Conservation (phyloP, 2,329 filamentous ascomycete species). For the Tolypocladium endophyticum region DNA sequence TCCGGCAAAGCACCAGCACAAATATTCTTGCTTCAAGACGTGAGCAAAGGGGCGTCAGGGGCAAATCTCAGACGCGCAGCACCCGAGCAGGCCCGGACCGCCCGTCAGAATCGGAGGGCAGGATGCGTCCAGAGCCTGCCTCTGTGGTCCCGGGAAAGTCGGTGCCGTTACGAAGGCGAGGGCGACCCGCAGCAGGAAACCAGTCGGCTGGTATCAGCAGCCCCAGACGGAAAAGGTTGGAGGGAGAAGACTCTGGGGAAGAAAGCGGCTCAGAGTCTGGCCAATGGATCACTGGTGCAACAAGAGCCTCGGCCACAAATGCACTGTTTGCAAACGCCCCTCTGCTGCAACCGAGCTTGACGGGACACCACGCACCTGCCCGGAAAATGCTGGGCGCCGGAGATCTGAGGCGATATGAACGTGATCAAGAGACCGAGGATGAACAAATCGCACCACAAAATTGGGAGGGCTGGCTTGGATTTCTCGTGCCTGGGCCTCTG, state of each 20-base stretch:
- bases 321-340: not conserved
- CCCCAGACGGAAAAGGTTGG: not conserved
- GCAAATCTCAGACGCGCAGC: not conserved
- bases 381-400: no score
- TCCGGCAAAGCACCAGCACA: not conserved
- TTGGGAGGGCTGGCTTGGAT: not conserved
- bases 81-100: not conserved
- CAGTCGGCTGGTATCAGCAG: not conserved
- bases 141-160: not conserved
- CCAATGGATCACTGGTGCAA: constrained; percentile 4
- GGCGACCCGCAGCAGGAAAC: not conserved
- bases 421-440: not conserved
- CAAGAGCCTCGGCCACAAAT: not conserved
- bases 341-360: not conserved
- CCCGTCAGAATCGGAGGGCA: not conserved
- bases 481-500: not conserved
- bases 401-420: not conserved
- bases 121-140: not conserved
- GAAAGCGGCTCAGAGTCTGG: constrained; percentile 2
- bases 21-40: not conserved
- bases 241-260: not conserved
- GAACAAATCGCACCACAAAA: not conserved
- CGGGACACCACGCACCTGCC: not conserved
- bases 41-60: not conserved
- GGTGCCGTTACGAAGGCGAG: not conserved